These are phyloP conservation scores for Cynanchum wilfordii DNA, from an alignment of 257 asterid genomes.

Conservation along the genomic window DNA sequence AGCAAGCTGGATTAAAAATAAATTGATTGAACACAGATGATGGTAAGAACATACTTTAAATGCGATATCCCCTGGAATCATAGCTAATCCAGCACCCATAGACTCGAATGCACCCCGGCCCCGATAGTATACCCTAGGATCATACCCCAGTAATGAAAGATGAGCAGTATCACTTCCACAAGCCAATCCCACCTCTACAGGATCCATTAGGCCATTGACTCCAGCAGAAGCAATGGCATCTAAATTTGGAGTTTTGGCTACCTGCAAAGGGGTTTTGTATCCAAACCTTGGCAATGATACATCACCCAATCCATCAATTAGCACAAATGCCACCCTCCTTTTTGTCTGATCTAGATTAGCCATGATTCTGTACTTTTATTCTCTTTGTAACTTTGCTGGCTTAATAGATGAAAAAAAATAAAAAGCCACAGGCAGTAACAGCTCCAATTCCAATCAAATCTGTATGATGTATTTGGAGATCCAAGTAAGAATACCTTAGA, in stretches of 20 bases:
- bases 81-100: conserved; percentile 96
- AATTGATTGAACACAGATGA: conserved; percentile 1
- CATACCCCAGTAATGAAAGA: conserved; percentile 86
- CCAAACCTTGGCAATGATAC: conserved; percentile 79
- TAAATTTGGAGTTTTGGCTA: conserved; percentile 63
- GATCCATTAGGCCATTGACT: conserved; percentile 91
- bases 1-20: not conserved
- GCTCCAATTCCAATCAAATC: not conserved
- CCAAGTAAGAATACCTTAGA: not conserved
- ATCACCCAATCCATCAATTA: conserved; percentile 90
- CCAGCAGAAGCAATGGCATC: conserved; percentile 89
- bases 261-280: conserved; percentile 73
- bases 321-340: conserved; percentile 86
- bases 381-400: not conserved
- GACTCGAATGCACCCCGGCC: conserved; percentile 99
- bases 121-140: conserved; percentile 83
- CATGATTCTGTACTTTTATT: conserved; percentile 26
- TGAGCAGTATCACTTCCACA: conserved; percentile 99
- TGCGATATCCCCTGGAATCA: conserved; percentile 96
- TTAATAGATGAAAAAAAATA: not conserved
- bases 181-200: conserved; percentile 90
- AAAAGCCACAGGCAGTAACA: not conserved
- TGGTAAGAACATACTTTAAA: conserved; percentile 52
- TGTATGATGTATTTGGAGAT: not conserved
- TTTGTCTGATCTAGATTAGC: conserved; percentile 57